A percentile compares a stretch with the other conserved stretches of the same genome.
Conservation (phyloP, 2,329 filamentous ascomycete genomes). For the Calonectria ilicicola region DNA sequence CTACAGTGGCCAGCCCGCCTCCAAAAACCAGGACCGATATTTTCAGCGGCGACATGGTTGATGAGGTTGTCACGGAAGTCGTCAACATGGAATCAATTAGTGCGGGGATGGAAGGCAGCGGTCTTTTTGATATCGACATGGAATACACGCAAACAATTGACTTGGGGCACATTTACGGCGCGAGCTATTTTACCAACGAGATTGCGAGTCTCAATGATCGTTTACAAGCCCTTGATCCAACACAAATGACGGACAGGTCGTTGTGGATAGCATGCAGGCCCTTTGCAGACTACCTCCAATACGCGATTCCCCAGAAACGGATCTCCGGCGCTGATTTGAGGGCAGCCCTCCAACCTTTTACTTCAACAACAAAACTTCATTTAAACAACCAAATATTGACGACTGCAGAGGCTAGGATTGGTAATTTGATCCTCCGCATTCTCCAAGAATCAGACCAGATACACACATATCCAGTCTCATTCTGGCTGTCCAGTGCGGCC, state of each 20-base stretch:
- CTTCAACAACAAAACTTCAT: not conserved
- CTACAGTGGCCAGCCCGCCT: not conserved
- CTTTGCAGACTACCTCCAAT: slow-evolving; percentile 21
- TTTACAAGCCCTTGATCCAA: not conserved
- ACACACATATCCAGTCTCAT: not conserved
- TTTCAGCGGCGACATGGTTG: not conserved
- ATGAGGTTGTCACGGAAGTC: too few species aligned
- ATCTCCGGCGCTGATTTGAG: slow-evolving; percentile 23
- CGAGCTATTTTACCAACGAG: not conserved
- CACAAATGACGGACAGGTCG: not conserved
- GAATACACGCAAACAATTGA: not conserved
- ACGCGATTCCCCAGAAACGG: slow-evolving; percentile 23
- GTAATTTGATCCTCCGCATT: not conserved
- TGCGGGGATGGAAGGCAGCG: not conserved
- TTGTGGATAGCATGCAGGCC: slow-evolving; percentile 21
- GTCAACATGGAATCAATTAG: not conserved
- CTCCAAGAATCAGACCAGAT: not conserved
- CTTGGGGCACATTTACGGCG: not conserved
- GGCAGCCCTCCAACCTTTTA: slow-evolving; percentile 12
- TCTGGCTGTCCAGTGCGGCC: not conserved
- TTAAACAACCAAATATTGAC: not conserved
- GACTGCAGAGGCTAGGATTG: not conserved
- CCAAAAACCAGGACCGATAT: too few species aligned
- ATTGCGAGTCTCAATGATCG: not conserved
- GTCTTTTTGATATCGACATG: not conserved